These are phyloP conservation scores for Cryptococcus sp. DNA, from an alignment of 1,284 basidiomycete genomes.

Conservation along the genomic window DNA sequence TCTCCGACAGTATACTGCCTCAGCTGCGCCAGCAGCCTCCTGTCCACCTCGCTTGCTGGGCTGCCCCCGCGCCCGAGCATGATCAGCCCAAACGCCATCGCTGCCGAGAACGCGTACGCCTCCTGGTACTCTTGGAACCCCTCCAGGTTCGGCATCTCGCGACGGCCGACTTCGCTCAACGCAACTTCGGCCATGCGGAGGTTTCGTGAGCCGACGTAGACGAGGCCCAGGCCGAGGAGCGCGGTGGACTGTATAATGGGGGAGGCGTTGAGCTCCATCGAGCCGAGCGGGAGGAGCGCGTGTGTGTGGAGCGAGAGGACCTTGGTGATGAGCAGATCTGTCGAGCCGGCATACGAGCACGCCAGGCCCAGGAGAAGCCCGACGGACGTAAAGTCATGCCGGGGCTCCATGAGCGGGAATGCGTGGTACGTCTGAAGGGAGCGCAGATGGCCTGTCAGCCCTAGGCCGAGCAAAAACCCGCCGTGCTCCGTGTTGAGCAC, in stretches of 20 bases:
- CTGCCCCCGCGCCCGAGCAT: constrained; percentile 82
- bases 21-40: constrained; percentile 63
- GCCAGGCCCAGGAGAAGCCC: constrained; percentile 88
- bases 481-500: constrained; percentile 87
- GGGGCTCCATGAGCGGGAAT: constrained; percentile 87
- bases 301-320: constrained; percentile 89
- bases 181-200: constrained; percentile 89
- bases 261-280: constrained; percentile 83
- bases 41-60: constrained; percentile 59
- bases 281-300: constrained; percentile 80
- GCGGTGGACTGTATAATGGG: constrained; percentile 87
- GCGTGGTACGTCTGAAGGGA: constrained; percentile 77
- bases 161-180: constrained; percentile 74
- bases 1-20: constrained; percentile 71
- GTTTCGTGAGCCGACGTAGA: constrained; percentile 84
- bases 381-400: constrained; percentile 92
- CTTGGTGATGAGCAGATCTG: constrained; percentile 82
- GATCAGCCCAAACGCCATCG: constrained; percentile 89
- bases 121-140: constrained; percentile 80
- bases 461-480: constrained; percentile 89
- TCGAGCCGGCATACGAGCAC: constrained; percentile 83
- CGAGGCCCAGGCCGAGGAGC: constrained; percentile 79
- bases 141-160: constrained; percentile 73
- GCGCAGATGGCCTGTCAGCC: constrained; percentile 83
- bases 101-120: constrained; percentile 84